A percentile compares a stretch with the other conserved stretches of the same genome.
These are phyloP conservation scores for Fraxinus albicans DNA, from an alignment of 305 asterid genomes.

Conservation along the genomic window DNA sequence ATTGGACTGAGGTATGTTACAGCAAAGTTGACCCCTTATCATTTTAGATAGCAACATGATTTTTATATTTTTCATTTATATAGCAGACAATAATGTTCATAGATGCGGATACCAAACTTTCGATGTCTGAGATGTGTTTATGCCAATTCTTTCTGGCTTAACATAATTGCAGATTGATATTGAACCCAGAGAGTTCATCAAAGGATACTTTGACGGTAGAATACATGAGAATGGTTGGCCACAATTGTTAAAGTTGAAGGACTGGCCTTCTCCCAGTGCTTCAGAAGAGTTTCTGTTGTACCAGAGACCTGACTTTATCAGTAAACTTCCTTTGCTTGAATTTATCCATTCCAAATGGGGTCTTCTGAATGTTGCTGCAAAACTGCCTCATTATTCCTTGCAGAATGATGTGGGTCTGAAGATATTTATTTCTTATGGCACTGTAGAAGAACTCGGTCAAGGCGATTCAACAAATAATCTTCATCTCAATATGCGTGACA, in stretches of 20 bases:
- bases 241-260: conserved; percentile 81
- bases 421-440: conserved; percentile 79
- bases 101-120: neutral
- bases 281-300: conserved; percentile 90
- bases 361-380: conserved; percentile 92
- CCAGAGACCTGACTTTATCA: conserved; percentile 90
- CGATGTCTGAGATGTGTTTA: conserved; percentile 18
- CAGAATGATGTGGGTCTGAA: conserved; percentile 98
- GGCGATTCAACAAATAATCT: conserved; percentile 76
- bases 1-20: conserved; percentile 65
- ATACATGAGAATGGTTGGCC: conserved; percentile 60
- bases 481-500: conserved; percentile 84
- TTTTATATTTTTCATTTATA: conserved; percentile 17
- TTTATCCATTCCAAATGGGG: conserved; percentile 99
- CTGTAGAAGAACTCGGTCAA: conserved; percentile 56
- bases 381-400: conserved; percentile 94
- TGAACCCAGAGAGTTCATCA: conserved; percentile 75
- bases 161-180: conserved; percentile 63
- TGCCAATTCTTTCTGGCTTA: conserved; percentile 25
- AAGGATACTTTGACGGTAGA: conserved; percentile 87
- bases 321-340: conserved; percentile 89
- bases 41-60: conserved; percentile 15
- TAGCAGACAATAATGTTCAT: conserved; percentile 12
- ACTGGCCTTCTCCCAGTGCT: conserved; percentile 96
- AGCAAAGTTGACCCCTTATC: conserved; percentile 11